Conservation (phyloP, 2,329 filamentous ascomycete genomes). For the Neospermospora avenae region DNA sequence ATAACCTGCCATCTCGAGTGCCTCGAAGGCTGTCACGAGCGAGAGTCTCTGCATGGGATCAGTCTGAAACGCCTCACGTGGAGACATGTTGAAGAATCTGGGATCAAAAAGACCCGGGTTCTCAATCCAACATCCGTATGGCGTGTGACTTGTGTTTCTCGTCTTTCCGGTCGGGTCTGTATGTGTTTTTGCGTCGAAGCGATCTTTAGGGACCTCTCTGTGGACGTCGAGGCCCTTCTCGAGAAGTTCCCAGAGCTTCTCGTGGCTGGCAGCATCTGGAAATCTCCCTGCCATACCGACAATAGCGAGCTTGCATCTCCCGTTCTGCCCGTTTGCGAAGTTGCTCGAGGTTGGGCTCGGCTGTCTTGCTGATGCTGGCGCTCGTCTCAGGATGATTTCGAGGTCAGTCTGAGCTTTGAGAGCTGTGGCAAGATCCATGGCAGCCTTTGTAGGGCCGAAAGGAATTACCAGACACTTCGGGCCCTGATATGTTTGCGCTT, state of each 20-base stretch:
- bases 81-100: constrained; percentile 86
- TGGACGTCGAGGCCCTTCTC: constrained; percentile 74
- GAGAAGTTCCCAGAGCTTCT: constrained; percentile 72
- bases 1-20: constrained; percentile 77
- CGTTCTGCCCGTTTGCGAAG: constrained; percentile 45
- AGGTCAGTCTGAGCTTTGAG: constrained; percentile 22
- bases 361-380: background rate
- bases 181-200: constrained; percentile 71
- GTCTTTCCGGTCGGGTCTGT: constrained; percentile 68
- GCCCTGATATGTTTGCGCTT: constrained; percentile 41
- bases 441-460: constrained; percentile 35
- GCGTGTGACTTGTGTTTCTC: constrained; percentile 74
- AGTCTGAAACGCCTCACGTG: constrained; percentile 73
- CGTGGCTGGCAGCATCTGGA: constrained; percentile 67
- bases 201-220: constrained; percentile 59
- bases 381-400: constrained; percentile 15
- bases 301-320: constrained; percentile 53
- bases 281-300: constrained; percentile 80
- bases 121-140: constrained; percentile 68
- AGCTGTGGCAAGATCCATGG: constrained; percentile 18
- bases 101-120: constrained; percentile 76
- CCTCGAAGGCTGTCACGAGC: constrained; percentile 74
- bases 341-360: background rate
- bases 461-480: constrained; percentile 46
- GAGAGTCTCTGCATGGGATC: constrained; percentile 79